phyloP scores from a whole-genome alignment of 2,329 filamentous ascomycete genomes.

The Hypoxylon sp. region DNA sequence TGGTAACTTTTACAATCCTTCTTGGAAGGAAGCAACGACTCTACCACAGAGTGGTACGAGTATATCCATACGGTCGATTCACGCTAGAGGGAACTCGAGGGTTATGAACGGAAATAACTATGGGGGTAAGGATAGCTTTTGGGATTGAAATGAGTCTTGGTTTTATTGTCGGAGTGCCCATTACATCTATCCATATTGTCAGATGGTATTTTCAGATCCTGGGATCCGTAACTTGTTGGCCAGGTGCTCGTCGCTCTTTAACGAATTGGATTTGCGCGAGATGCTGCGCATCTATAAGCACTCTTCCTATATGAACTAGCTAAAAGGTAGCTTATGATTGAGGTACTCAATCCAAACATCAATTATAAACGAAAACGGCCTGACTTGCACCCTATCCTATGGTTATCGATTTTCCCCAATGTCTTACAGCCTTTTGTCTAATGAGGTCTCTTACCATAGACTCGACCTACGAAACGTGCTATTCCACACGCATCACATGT shows the following conservation, averaged over 20 bases:
- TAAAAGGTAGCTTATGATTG: too few species aligned
- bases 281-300: background rate
- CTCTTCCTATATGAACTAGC: background rate
- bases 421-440: background rate
- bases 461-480: conserved; percentile 11
- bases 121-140: conserved; percentile 2
- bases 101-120: background rate
- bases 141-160: background rate
- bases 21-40: too few species aligned
- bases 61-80: background rate
- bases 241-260: background rate
- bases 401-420: background rate
- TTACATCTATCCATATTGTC: background rate
- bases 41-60: background rate
- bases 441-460: conserved; percentile 13
- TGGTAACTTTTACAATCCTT: too few species aligned
- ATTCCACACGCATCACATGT: conserved; percentile 21
- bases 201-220: background rate
- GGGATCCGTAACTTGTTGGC: too few species aligned
- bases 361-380: background rate
- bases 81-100: background rate
- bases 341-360: background rate
- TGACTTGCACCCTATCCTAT: background rate
- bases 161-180: background rate
- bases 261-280: too few species aligned